Evolutionary conservation across 2,329 filamentous ascomycete genomes (phyloP).

Genomic region (Microdochium bolleyi): DNA sequence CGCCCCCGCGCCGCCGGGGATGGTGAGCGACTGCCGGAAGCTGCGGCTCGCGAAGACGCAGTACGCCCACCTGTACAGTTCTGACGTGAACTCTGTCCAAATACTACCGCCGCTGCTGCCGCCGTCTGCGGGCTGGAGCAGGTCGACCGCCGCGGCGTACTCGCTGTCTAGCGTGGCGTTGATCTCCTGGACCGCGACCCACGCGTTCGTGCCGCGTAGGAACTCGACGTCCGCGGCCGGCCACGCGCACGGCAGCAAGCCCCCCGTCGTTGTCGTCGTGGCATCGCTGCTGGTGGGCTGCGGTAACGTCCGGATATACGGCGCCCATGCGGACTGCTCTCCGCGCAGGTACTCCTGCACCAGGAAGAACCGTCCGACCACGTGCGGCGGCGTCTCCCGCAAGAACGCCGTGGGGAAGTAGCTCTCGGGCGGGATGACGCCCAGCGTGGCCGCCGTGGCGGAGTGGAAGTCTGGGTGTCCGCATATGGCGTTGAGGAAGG

Average conservation of each 20-base stretch:
- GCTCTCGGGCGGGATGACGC: slow-evolving; percentile 4
- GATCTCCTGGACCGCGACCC: slow-evolving; percentile 28
- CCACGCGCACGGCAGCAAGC: slow-evolving; percentile 59
- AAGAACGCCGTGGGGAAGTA: slow-evolving; percentile 44
- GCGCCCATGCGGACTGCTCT: slow-evolving; percentile 54
- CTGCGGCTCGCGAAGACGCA: slow-evolving; percentile 58
- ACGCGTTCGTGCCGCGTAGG: slow-evolving; percentile 28
- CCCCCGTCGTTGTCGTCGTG: slow-evolving; percentile 24
- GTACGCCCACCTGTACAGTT: slow-evolving; percentile 57
- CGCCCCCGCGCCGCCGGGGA: slow-evolving; percentile 23
- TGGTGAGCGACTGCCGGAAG: slow-evolving; percentile 52
- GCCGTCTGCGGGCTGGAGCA: slow-evolving; percentile 19
- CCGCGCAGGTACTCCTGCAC: slow-evolving; percentile 58
- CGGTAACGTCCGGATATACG: slow-evolving; percentile 60
- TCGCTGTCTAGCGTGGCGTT: slow-evolving; percentile 35
- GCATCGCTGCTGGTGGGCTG: slow-evolving; percentile 32
- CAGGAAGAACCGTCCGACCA: slow-evolving; percentile 60
- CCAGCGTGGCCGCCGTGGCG: slow-evolving; percentile 2
- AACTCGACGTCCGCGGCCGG: slow-evolving; percentile 48
- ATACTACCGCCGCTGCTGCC: slow-evolving; percentile 14
- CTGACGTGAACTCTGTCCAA: slow-evolving; percentile 30
- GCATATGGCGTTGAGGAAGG: slow-evolving; percentile 47
- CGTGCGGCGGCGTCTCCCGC: slow-evolving; percentile 41
- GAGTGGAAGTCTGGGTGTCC: slow-evolving; percentile 16
- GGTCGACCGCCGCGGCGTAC: slow-evolving; percentile 30